Percentiles rank a stretch among this genome's conserved stretches.
Conservation (phyloP, 1,284 basidiomycete genomes). For the Cutaneotrichosporon sp. region DNA sequence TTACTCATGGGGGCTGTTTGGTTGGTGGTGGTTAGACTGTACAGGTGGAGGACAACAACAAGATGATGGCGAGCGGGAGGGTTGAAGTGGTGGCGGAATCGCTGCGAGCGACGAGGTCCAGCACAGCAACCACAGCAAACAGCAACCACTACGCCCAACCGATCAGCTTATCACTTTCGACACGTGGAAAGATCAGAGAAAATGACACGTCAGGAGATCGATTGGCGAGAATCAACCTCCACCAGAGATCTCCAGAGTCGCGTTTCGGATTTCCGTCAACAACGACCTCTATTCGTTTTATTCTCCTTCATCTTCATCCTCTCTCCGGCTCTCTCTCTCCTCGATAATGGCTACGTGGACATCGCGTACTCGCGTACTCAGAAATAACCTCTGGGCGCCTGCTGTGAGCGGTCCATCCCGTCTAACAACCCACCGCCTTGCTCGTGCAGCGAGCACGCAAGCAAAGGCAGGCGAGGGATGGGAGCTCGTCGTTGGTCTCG, state of each 20-base stretch:
- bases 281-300: background rate
- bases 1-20: background rate
- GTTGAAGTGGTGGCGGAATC: too few species aligned
- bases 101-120: too few species aligned
- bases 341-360: too few species aligned
- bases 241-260: background rate
- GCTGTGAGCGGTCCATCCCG: background rate
- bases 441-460: background rate
- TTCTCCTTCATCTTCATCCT: background rate
- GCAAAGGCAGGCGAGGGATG: constrained; percentile 52
- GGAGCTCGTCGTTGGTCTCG: constrained; percentile 86
- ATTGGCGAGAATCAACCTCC: background rate
- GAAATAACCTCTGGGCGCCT: too few species aligned
- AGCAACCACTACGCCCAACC: too few species aligned
- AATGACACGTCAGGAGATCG: background rate
- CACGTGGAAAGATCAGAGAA: background rate
- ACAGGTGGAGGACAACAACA: background rate
- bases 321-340: too few species aligned
- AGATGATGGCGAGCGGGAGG: too few species aligned
- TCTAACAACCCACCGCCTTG: background rate
- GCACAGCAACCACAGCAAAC: background rate
- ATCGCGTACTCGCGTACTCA: too few species aligned
- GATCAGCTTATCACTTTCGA: too few species aligned
- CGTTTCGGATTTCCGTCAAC: background rate
- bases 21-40: too few species aligned